A percentile compares a stretch with the other conserved stretches of the same genome.
These are phyloP conservation scores for Alternaria panax DNA, from an alignment of 2,329 filamentous ascomycete species.

Conservation along the genomic window DNA sequence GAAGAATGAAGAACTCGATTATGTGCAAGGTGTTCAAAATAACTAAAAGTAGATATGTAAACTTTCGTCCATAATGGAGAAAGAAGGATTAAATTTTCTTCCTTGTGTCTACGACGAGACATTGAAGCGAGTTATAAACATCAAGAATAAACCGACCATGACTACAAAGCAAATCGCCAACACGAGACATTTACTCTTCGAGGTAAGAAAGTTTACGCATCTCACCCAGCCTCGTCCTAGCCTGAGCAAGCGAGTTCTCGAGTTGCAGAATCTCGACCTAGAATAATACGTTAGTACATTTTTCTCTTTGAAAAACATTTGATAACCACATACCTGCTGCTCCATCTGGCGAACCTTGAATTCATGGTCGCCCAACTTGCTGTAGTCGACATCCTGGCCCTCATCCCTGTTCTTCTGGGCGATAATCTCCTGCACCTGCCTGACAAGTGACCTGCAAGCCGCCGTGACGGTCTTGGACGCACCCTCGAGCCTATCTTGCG, in stretches of 20 bases:
- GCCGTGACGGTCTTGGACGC: constrained; percentile 92
- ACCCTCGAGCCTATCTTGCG: constrained; percentile 87
- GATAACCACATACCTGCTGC: constrained; percentile 79
- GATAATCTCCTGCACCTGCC: constrained; percentile 95
- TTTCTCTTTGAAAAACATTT: background rate
- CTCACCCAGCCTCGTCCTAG: constrained; percentile 85
- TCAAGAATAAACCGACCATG: background rate
- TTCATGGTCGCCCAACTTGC: constrained; percentile 86
- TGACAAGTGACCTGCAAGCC: constrained; percentile 85
- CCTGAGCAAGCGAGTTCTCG: constrained; percentile 82
- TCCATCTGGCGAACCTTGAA: constrained; percentile 99
- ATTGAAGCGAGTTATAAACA: background rate
- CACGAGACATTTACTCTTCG: constrained; percentile 37
- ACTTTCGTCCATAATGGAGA: background rate
- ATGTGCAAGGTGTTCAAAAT: background rate
- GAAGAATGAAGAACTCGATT: background rate
- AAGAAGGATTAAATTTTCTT: background rate
- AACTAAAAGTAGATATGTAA: background rate
- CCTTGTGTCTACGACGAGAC: background rate
- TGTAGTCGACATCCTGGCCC: constrained; percentile 82
- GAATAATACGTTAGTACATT: constrained; percentile 19
- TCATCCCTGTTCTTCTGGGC: constrained; percentile 83
- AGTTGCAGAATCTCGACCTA: constrained; percentile 97
- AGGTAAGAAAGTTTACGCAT: constrained; percentile 97
- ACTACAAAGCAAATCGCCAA: background rate